Evolutionary conservation across 768 basidiomycete genomes (phyloP), one percentile per base, ranked within the genome.

Genomic region (Fistulinella prunicolor): DNA sequence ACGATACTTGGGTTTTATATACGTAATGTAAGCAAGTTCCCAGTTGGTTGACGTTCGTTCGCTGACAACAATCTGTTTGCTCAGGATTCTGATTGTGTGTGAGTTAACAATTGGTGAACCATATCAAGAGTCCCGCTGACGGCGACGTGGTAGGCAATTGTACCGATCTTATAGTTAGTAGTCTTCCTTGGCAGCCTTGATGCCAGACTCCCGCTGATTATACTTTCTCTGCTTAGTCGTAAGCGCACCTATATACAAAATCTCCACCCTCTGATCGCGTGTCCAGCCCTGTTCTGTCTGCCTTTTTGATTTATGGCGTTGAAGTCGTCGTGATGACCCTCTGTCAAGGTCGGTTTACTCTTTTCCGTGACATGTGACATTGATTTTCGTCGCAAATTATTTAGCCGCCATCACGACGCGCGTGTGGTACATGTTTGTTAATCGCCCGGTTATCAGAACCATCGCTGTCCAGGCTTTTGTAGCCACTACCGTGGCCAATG

Each of bases 361-460:
- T 10, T 26, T 5, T 44, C 10, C 19, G 21, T 9, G 23, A 4
- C n/a, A 10, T 5, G 9, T 34, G 23, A 14, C 17, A 14, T 23
- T 37, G 40, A 42, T 29, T 22, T 37, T 38, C 9, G 9, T 14
- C 17, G 14, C 6, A 9, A 36, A 26, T 16, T 20, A 42, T 19
- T n/a, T n/a, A 60, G 59, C 34, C 4, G 37, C 44, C 22, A 44
- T 61, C 24, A 50, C 43, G 8, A 35, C 48, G 14, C 61, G 61
- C 12, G 51, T 57, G 14, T 61, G 61, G 61, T 51, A 37, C 37
- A n/a, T 61, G 8, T 63, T 61, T 17, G 6, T 40, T 16, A 39
- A 30, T 13, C 38, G 23, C 10, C 37, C 6, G 1, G 3, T 46
- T 14, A 22, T 61, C 37, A 47, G 40, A 22, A 8, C 9, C 1